Base-by-base conservation (phyloP, 2,329 filamentous ascomycete species). In the Verticillium dahliae region DNA sequence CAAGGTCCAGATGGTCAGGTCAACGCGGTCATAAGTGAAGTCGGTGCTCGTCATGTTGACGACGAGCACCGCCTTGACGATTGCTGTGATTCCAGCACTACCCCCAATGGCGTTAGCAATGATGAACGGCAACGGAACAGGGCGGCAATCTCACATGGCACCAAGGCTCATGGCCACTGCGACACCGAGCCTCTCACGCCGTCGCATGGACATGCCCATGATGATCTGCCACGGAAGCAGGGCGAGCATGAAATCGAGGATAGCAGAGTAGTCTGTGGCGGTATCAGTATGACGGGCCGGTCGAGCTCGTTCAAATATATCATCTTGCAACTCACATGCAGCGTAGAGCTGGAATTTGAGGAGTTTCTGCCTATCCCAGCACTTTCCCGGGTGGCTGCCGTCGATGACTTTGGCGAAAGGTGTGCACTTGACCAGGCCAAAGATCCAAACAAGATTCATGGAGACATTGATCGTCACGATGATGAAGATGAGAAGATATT, bases 151-250 rank as follows among this genome's bases (percentile, higher is more conserved):
- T 67, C 56, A 74, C 72, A 74, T 69, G 6, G 68, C 70, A 18
- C 72, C 72, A 11, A 75, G 58, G 57, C 73, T 75, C 73, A 75
- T 75, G 6, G 73, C 73, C 11, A 74, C 61, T 18, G 73, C 71
- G 6, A 75, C 70, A 18, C 73, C 73, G 35, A 75, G 63, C 39
- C 69, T 71, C 59, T 75, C 73, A 6, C 72, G 71, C 4, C 69
- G 68, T 5, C 65, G 62, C 70, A 75, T 70, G 0, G 65, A 63
- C 67, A 72, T 70, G 10, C 68, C 65, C 70, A 73, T 73, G 6
- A 75, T 59, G 1, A 75, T 73, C 4, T 67, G 69, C 72, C 73
- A 75, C 0, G 73, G 73, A 1, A 75, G 65, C 14, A 74, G 63
- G 0, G 73, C 72, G 56, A 75, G 41, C 0, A 75, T 68, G 14